These are phyloP conservation scores for Potentilla sterilis DNA, from an alignment of 306 rosid genomes.

Conservation along the genomic window DNA sequence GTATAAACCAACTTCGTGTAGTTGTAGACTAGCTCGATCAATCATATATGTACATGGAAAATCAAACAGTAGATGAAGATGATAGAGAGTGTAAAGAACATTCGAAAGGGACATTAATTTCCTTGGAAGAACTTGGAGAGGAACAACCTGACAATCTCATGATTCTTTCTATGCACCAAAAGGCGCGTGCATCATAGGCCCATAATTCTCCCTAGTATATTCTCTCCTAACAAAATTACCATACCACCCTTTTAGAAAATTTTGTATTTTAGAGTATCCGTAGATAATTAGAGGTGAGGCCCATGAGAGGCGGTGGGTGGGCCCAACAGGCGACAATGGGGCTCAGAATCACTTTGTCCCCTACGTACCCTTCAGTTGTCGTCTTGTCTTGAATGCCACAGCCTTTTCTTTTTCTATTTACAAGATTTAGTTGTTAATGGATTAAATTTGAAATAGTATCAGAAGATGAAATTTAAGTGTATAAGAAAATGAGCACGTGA, in stretches of 20 bases:
- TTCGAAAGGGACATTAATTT: background rate
- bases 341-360: constrained; percentile 45
- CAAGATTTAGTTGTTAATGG: background rate
- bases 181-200: constrained; percentile 4
- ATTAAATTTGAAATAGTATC: too few species aligned
- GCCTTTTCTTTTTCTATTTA: background rate
- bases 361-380: constrained; percentile 40
- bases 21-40: too few species aligned
- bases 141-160: background rate
- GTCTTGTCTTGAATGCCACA: constrained; percentile 10
- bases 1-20: too few species aligned
- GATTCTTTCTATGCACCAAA: background rate
- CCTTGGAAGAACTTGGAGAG: background rate
- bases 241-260: constrained; percentile 5
- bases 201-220: background rate
- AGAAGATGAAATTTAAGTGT: too few species aligned
- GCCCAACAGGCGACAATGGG: constrained; percentile 23
- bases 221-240: background rate
- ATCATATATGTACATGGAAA: background rate
- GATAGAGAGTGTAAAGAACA: background rate
- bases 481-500: constrained; percentile 18
- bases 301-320: constrained; percentile 23
- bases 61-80: background rate
- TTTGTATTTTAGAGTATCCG: background rate
- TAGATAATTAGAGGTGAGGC: background rate